A percentile compares a stretch with the other conserved stretches of the same genome.
phyloP scores from a whole-genome alignment of 371 early-diverging fungal genomes.

The Encephalitozoon cuniculi region DNA sequence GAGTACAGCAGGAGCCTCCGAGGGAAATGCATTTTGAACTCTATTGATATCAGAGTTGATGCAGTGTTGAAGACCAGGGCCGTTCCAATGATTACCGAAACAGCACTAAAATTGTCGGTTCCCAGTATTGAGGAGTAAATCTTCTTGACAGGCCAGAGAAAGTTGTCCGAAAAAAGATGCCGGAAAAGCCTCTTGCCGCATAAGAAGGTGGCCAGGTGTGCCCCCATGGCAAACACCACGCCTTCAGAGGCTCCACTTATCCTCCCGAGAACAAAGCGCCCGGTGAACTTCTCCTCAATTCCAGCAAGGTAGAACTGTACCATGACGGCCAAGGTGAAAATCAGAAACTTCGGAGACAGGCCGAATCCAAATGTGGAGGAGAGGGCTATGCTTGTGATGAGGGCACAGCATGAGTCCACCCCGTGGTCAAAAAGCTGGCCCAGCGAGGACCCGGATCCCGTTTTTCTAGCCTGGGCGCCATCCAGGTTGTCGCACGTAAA shows the following conservation, averaged over 20 bases:
- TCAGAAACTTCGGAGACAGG: conserved; percentile 5
- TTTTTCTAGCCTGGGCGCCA: conserved; percentile 89
- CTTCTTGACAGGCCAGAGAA: not conserved
- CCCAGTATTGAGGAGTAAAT: not conserved
- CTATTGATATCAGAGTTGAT: not conserved
- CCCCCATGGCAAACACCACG: conserved; percentile 63
- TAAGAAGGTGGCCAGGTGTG: conserved; percentile 29
- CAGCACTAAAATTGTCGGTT: not conserved
- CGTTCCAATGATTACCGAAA: not conserved
- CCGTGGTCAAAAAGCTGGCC: conserved; percentile 76
- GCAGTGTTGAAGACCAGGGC: not conserved
- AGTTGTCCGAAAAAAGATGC: not conserved
- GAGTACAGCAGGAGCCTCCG: not conserved
- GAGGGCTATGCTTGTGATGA: conserved; percentile 50
- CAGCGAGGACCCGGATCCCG: conserved; percentile 77
- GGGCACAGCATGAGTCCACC: conserved; percentile 52
- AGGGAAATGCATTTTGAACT: not conserved
- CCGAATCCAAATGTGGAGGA: conserved; percentile 63
- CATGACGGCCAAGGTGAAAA: conserved; percentile 30
- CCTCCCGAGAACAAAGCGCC: conserved; percentile 74
- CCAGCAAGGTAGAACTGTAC: conserved; percentile 71
- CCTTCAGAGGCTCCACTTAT: conserved; percentile 89
- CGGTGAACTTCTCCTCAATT: conserved; percentile 91
- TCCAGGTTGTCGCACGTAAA: conserved; percentile 90
- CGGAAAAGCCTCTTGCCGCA: not conserved